These are phyloP conservation scores for Evansstolkia leycettana DNA, from an alignment of 495 filamentous ascomycete species.

Conservation along the genomic window DNA sequence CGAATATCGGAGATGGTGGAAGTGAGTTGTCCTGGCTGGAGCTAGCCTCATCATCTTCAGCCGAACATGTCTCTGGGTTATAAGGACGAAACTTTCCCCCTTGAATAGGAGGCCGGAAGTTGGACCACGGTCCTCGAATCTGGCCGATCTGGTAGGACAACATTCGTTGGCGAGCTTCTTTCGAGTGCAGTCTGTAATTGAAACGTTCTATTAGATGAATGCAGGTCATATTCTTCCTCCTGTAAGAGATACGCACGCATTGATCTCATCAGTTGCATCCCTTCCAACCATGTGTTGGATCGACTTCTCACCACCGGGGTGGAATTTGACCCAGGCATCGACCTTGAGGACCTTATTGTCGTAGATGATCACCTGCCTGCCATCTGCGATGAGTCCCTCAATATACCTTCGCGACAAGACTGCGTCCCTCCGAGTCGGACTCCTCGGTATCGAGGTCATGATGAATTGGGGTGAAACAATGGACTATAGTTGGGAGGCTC, in stretches of 20 bases:
- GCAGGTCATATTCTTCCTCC: not conserved
- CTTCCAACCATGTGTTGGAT: conserved; percentile 92
- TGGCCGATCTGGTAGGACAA: conserved; percentile 70
- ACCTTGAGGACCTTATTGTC: conserved; percentile 73
- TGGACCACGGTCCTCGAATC: conserved; percentile 72
- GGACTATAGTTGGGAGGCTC: too few relatives aligned
- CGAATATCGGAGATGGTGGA: conserved; percentile 56
- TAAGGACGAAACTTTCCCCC: conserved; percentile 69
- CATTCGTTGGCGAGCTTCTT: conserved; percentile 68
- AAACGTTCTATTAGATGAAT: conserved; percentile 3
- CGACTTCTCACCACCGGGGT: conserved; percentile 86
- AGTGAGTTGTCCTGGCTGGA: conserved; percentile 30
- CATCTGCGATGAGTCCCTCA: conserved; percentile 78
- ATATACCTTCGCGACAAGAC: conserved; percentile 62
- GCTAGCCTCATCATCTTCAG: conserved; percentile 32
- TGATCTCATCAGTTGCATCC: conserved; percentile 94
- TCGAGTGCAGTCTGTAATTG: conserved; percentile 62
- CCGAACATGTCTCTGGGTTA: conserved; percentile 19
- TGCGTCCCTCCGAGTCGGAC: conserved; percentile 29
- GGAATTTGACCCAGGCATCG: conserved; percentile 77
- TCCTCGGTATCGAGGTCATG: conserved; percentile 2
- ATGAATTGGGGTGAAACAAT: not conserved
- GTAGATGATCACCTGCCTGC: conserved; percentile 68
- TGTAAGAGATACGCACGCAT: conserved; percentile 52
- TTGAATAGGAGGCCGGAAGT: conserved; percentile 87